Percentiles rank a stretch among this genome's conserved stretches.
Conservation (phyloP, 2,329 filamentous ascomycete species). For the Lithohypha guttulata region DNA sequence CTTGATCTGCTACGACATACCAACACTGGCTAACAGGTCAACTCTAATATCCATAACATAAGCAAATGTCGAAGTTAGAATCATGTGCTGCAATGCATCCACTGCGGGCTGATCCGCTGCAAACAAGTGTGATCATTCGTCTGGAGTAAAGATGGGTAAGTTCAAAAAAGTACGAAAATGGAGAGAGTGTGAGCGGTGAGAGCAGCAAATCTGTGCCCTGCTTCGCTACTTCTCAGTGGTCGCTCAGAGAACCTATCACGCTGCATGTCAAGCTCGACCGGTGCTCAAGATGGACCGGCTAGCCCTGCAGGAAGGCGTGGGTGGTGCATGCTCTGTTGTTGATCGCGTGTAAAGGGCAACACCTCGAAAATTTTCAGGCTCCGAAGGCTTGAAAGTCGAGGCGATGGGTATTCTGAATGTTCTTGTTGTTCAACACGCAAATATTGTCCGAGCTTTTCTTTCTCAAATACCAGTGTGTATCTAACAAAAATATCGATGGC, state of each 20-base stretch:
- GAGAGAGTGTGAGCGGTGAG: slow-evolving; percentile 9
- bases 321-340: slow-evolving; percentile 7
- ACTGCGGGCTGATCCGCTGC: slow-evolving; percentile 9
- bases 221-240: slow-evolving; percentile 6
- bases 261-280: not conserved
- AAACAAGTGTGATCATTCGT: slow-evolving; percentile 8
- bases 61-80: not conserved
- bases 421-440: slow-evolving; percentile 3
- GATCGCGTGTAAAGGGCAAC: slow-evolving; percentile 1
- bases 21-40: too few species aligned
- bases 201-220: slow-evolving; percentile 7
- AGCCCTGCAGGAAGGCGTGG: slow-evolving; percentile 10
- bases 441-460: slow-evolving; percentile 6
- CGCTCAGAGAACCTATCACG: slow-evolving; percentile 3
- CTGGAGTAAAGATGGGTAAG: slow-evolving; percentile 4
- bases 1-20: too few species aligned
- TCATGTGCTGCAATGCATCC: slow-evolving; percentile 6
- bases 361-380: slow-evolving; percentile 8
- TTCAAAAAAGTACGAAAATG: not conserved
- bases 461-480: slow-evolving; percentile 2
- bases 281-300: slow-evolving; percentile 6
- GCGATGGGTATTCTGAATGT: not conserved
- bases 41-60: too few species aligned
- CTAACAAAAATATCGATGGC: slow-evolving; percentile 2
- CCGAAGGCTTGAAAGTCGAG: slow-evolving; percentile 1